Evolutionary conservation across 257 asterid genomes (phyloP), one percentile per base, ranked within the genome.

Genomic region (Nicotiana sylvestris): DNA sequence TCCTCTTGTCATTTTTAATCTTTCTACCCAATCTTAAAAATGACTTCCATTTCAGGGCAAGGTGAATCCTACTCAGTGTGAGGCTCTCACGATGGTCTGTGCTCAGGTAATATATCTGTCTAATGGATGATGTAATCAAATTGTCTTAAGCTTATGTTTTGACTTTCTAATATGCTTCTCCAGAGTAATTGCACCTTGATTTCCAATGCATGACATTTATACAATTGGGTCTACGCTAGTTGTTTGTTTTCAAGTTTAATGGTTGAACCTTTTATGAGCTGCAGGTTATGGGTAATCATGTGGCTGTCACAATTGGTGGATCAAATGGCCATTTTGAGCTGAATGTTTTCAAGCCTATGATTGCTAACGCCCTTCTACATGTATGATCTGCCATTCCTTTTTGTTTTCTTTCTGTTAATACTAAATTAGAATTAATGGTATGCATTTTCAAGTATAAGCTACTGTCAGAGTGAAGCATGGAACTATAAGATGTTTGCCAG

Each of bases 71-170:
- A 94, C 99, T 46, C 98, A 94, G 84, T 96, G 99, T 32, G 99
- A 96, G 88, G 99, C 99, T 77, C 89, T 96, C 82, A 96, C 99
- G 18, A 93, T 94, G 98, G 98, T 96, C 86, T 96, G 98, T 67
- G 97, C 99, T 82, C 98, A 96, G 98, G 99, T 96, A 89, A 78
- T 13, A 35, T 35, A 5, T 35, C 39, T 35, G 39, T 35, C 7
- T 35, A 35, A 35, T 35, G 39, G 39, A 35, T 35, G 39, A 35
- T 35, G 39, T 35, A 35, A 35, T 35, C 39, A 35, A 35, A 5
- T 35, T 35, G 39, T 35, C 39, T 35, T 35, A 35, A 35, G 39
- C 39, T 35, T 35, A 35, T 35, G 39, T 37, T 37, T 37, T 37
- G 46, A 37, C 46, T 37, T 37, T 6, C 46, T 37, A 37, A 37